Percentiles rank a stretch among this genome's conserved stretches.
phyloP scores from a whole-genome alignment of 352 stramenopile species.

The Globisporangium radiosum region DNA sequence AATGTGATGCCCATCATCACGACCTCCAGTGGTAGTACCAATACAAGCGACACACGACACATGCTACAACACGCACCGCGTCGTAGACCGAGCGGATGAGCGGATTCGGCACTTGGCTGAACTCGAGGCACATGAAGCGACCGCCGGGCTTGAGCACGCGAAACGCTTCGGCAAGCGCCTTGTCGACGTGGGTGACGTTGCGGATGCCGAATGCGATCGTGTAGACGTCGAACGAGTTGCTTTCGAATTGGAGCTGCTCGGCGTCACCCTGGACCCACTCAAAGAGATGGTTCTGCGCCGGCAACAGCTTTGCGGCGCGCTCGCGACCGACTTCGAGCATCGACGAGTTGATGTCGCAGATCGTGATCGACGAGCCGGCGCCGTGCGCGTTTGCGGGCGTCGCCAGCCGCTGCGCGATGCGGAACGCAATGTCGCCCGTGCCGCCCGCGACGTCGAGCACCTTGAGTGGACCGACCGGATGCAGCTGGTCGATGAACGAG shows the following conservation, averaged over 20 bases:
- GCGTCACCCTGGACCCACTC: constrained; percentile 95
- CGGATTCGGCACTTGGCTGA: constrained; percentile 92
- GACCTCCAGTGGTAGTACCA: no score
- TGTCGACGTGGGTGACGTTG: constrained; percentile 97
- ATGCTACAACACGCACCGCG: constrained; percentile 32
- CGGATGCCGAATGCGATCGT: constrained; percentile 99
- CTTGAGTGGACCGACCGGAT: constrained; percentile 63
- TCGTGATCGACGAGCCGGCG: constrained; percentile 81
- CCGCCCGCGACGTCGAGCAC: constrained; percentile 97
- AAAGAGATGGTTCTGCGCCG: constrained; percentile 56
- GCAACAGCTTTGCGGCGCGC: constrained; percentile 72
- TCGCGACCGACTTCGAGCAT: constrained; percentile 96
- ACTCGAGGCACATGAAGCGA: constrained; percentile 98
- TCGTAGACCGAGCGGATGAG: constrained; percentile 94
- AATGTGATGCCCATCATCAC: no score
- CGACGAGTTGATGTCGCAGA: constrained; percentile 99
- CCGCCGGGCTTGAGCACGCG: constrained; percentile 95
- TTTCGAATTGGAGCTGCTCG: constrained; percentile 92
- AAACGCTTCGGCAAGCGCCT: constrained; percentile 91
- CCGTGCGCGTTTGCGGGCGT: constrained; percentile 19
- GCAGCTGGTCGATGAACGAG: constrained; percentile 88
- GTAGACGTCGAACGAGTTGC: constrained; percentile 97
- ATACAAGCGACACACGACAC: no score
- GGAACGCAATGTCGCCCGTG: constrained; percentile 98
- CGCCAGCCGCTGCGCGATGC: constrained; percentile 83